A percentile compares a stretch with the other conserved stretches of the same genome.
phyloP scores from a whole-genome alignment of 2,329 filamentous ascomycete genomes.

The Nectriaceae sp. region DNA sequence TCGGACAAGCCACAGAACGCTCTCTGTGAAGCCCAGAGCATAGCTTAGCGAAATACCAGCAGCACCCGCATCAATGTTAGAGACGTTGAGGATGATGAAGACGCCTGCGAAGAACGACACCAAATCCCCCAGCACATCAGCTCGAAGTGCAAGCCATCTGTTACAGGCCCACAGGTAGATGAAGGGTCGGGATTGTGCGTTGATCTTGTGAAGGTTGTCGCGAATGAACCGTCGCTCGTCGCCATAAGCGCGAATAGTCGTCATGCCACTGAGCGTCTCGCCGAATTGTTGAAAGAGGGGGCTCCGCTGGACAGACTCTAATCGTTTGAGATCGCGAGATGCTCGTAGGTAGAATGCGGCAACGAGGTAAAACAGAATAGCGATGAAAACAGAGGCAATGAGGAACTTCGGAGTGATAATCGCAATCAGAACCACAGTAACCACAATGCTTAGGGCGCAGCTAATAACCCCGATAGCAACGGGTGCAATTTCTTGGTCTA shows the following conservation, averaged over 20 bases:
- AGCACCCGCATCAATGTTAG: constrained; percentile 83
- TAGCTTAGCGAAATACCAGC: constrained; percentile 95
- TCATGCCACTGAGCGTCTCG: constrained; percentile 91
- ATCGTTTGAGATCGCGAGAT: constrained; percentile 91
- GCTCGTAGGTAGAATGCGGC: constrained; percentile 87
- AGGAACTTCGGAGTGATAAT: constrained; percentile 89
- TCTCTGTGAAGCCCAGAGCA: constrained; percentile 95
- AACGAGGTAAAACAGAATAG: constrained; percentile 76
- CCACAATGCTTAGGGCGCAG: constrained; percentile 68
- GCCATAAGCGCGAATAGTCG: constrained; percentile 94
- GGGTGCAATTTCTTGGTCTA: constrained; percentile 95
- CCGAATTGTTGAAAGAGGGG: constrained; percentile 98
- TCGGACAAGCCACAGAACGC: constrained; percentile 93
- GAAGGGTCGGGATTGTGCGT: constrained; percentile 88
- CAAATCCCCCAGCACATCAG: constrained; percentile 85
- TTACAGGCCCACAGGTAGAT: constrained; percentile 97
- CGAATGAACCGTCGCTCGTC: constrained; percentile 91
- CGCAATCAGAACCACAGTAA: constrained; percentile 86
- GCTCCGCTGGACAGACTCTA: constrained; percentile 92
- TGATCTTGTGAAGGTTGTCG: constrained; percentile 86
- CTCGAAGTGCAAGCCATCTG: constrained; percentile 91
- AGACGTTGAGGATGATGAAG: constrained; percentile 84
- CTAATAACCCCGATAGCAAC: constrained; percentile 77
- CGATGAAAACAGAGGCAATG: constrained; percentile 84
- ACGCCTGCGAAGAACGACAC: constrained; percentile 92